Percentiles rank a stretch among this genome's conserved stretches.
Evolutionary conservation across 257 asterid genomes (phyloP).

Genomic region (Marsdenia floribunda): DNA sequence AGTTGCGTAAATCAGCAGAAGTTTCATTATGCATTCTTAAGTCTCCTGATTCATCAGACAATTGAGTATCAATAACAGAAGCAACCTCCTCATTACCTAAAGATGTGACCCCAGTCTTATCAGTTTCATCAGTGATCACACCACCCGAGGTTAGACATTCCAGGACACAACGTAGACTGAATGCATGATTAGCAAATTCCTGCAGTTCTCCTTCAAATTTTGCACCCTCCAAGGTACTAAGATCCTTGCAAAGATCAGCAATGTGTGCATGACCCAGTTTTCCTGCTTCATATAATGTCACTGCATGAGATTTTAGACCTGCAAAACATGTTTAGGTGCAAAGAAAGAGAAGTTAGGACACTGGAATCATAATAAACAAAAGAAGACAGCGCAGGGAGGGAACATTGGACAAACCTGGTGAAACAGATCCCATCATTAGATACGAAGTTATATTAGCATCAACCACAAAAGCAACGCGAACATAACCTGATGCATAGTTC

Average conservation of each 20-base stretch:
- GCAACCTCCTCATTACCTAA: constrained; percentile 36
- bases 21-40: constrained; percentile 31
- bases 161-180: constrained; percentile 88
- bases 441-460: constrained; percentile 98
- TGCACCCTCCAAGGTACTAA: constrained; percentile 81
- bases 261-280: constrained; percentile 89
- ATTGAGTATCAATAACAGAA: constrained; percentile 28
- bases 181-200: constrained; percentile 98
- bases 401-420: constrained; percentile 68
- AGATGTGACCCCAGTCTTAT: constrained; percentile 30
- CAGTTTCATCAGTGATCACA: constrained; percentile 44
- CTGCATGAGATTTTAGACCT: constrained; percentile 98
- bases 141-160: constrained; percentile 97
- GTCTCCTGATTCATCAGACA: constrained; percentile 30
- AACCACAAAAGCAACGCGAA: constrained; percentile 95
- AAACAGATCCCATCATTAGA: constrained; percentile 99
- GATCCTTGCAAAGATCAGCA: constrained; percentile 89
- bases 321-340: constrained; percentile 18
- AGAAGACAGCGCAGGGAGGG: constrained; percentile 12
- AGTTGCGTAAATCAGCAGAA: constrained; percentile 20
- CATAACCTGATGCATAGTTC: constrained; percentile 61
- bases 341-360: background rate
- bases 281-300: constrained; percentile 97
- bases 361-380: background rate
- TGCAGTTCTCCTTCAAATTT: constrained; percentile 98